Percentiles rank a stretch among this genome's conserved stretches.
phyloP scores from a whole-genome alignment of 495 filamentous ascomycete genomes.

The Aspergillus ostianus region DNA sequence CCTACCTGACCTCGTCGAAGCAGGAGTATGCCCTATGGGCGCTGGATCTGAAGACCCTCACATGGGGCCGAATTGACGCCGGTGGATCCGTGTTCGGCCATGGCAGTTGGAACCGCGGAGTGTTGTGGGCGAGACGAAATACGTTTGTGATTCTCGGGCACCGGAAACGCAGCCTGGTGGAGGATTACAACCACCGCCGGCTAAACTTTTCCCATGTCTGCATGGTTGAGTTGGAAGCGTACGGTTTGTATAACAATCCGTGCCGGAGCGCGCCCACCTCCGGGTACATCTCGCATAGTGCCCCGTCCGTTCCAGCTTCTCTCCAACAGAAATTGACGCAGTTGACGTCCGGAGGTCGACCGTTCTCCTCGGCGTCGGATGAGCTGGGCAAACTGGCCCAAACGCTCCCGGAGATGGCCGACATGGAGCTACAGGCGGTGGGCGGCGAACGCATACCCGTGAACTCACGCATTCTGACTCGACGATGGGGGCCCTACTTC shows the following conservation, averaged over 20 bases:
- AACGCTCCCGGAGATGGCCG: conserved; percentile 77
- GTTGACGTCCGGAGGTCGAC: conserved; percentile 67
- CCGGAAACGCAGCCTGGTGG: conserved; percentile 87
- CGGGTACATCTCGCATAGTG: conserved; percentile 75
- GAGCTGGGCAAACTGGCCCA: conserved; percentile 83
- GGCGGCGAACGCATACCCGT: conserved; percentile 89
- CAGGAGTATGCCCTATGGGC: conserved; percentile 99
- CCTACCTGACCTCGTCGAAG: conserved; percentile 94
- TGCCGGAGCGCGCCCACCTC: conserved; percentile 72
- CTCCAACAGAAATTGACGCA: conserved; percentile 58
- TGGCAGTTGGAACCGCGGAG: conserved; percentile 94
- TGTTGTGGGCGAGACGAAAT: conserved; percentile 89
- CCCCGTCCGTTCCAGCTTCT: conserved; percentile 58
- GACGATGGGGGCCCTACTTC: conserved; percentile 94
- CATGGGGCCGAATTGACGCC: conserved; percentile 93
- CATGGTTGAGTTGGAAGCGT: conserved; percentile 94
- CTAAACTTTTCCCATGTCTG: conserved; percentile 97
- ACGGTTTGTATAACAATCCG: conserved; percentile 94
- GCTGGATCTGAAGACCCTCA: conserved; percentile 79
- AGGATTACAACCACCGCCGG: conserved; percentile 95
- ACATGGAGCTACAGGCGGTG: conserved; percentile 94
- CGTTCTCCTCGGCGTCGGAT: conserved; percentile 66
- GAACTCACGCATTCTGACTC: conserved; percentile 82
- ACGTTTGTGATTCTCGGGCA: conserved; percentile 94
- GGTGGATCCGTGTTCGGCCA: conserved; percentile 92